phyloP scores from a whole-genome alignment of 495 filamentous ascomycete species.

The Evansstolkia leycettana region DNA sequence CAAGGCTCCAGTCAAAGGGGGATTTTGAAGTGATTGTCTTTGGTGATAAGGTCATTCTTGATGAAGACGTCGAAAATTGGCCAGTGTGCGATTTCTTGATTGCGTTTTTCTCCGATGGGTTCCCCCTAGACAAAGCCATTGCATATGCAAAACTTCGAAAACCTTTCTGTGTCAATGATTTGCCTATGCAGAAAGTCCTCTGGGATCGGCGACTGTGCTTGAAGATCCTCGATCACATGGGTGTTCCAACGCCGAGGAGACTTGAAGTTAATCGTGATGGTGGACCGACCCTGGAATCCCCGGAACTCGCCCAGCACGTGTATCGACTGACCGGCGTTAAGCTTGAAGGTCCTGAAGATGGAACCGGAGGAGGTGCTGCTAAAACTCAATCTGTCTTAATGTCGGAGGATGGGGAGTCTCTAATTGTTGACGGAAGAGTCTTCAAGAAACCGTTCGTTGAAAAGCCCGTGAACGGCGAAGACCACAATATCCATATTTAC shows the following conservation, averaged over 20 bases:
- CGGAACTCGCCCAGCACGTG: constrained; percentile 66
- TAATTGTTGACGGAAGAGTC: constrained; percentile 71
- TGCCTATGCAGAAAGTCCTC: constrained; percentile 95
- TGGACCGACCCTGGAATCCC: constrained; percentile 63
- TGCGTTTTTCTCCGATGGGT: constrained; percentile 95
- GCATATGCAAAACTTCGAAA: constrained; percentile 84
- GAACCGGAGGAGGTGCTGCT: constrained; percentile 48
- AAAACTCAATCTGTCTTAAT: constrained; percentile 58
- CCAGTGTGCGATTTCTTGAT: constrained; percentile 79
- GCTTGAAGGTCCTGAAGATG: constrained; percentile 63
- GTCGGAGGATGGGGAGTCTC: constrained; percentile 72
- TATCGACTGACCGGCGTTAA: constrained; percentile 67
- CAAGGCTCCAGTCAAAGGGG: constrained; percentile 73
- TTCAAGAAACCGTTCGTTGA: constrained; percentile 95
- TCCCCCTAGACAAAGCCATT: constrained; percentile 93
- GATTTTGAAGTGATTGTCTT: constrained; percentile 96
- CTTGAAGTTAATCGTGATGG: constrained; percentile 94
- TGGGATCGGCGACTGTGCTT: constrained; percentile 93
- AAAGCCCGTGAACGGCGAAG: constrained; percentile 95
- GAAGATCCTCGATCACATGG: constrained; percentile 72
- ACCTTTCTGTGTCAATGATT: constrained; percentile 93
- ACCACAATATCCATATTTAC: constrained; percentile 98
- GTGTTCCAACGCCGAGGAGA: constrained; percentile 76
- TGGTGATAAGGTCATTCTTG: constrained; percentile 94
- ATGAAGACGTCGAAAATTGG: constrained; percentile 65